Evolutionary conservation across 2,329 filamentous ascomycete genomes (phyloP), one percentile per base, ranked within the genome.

Genomic region (Colletotrichum gigasporum): DNA sequence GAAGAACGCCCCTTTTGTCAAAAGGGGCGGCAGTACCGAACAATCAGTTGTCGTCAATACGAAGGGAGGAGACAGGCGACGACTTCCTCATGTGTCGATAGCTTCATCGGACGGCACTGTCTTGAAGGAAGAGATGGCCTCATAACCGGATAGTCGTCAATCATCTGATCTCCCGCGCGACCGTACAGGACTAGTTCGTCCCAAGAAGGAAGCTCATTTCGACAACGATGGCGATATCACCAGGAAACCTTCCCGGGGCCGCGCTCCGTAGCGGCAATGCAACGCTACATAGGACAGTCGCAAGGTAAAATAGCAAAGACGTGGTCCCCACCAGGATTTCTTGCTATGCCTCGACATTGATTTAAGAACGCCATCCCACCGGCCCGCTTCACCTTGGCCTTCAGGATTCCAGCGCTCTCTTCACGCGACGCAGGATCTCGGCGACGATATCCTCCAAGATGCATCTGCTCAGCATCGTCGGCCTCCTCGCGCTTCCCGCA

Each of bases 161-260:
- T 56, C 41, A 45, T 42, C 39, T 24, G 32, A 45, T 48, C 16
- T 18, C 37, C 28, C 24, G 39, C 30, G 10, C 14, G 11, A 26
- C 35, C 35, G n/a, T 11, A 11, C 28, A 22, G 24, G 26, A 12
- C 44, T 51, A 57, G 37, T 11, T n/a, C 35, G 3, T 63, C 59
- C 59, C 53, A 63, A 63, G 53, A 45, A 58, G 59, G 59, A 58
- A 63, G 59, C 59, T 63, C 45, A 51, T 37, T 63, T 32, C 22
- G n/a, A 24, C 30, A 44, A 10, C 34, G 4, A 52, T 63, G 59
- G 53, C 59, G 59, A 58, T 58, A 63, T 63, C 59, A 18, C 59
- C 44, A 45, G 32, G 39, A 44, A 56, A 18, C 11, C 35, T 14
- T 44, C 24, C 14, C 11, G 6, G 16, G 44, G 14, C 22, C 24